phyloP scores from a whole-genome alignment of 2,329 filamentous ascomycete species.

The Penicillium fuscoglaucum region DNA sequence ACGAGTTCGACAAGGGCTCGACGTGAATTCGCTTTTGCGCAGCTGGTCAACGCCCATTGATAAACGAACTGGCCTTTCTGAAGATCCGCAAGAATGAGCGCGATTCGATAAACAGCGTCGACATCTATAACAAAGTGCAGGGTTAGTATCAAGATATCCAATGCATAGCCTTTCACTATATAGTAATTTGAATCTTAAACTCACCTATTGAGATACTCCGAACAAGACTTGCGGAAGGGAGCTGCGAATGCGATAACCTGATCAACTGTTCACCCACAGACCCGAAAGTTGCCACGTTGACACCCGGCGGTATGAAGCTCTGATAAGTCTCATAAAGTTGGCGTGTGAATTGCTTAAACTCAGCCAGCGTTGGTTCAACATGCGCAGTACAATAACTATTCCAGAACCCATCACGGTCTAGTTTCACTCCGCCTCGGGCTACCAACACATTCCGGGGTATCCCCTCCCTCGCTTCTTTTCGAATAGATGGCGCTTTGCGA shows the following conservation, averaged over 20 bases:
- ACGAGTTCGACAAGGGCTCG: conserved; percentile 22
- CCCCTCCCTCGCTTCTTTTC: neutral
- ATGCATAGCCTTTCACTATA: neutral
- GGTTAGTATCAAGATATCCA: neutral
- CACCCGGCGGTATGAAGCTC: conserved; percentile 3
- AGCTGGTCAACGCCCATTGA: conserved; percentile 26
- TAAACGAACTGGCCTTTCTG: conserved; percentile 1
- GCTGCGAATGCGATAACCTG: conserved; percentile 2
- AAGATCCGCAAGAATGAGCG: conserved; percentile 9
- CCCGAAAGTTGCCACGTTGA: conserved; percentile 20
- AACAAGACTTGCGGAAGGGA: conserved; percentile 15
- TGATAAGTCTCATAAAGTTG: conserved; percentile 7
- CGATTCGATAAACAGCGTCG: conserved; percentile 29
- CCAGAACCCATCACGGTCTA: conserved; percentile 5
- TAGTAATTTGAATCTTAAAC: conserved; percentile 3
- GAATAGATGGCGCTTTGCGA: neutral
- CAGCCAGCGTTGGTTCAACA: neutral
- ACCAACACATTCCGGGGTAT: neutral
- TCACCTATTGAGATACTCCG: conserved; percentile 23
- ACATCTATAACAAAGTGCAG: conserved; percentile 17
- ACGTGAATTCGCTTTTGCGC: conserved; percentile 24
- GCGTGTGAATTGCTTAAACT: neutral
- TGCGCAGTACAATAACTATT: neutral
- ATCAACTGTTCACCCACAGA: conserved; percentile 19
- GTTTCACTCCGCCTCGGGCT: neutral